Evolutionary conservation across 805 yeast species (phyloP).

Genomic region (Wickerhamomyces canadensis): DNA sequence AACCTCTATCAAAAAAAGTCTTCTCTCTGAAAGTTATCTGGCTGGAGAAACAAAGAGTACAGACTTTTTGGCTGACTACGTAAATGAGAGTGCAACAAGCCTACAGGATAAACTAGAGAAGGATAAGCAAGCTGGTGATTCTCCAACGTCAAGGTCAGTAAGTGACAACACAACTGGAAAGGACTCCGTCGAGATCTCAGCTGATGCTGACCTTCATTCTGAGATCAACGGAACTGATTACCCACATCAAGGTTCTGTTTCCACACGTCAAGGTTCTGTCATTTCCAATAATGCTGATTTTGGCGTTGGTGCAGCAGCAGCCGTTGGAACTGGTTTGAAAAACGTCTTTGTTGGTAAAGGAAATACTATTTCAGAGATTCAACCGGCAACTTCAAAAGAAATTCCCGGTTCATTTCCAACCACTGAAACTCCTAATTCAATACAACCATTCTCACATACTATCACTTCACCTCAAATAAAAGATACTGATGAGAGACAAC

Average conservation of each 20-base stretch:
- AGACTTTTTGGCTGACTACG: constrained; percentile 26
- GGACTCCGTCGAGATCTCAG: too few relatives aligned
- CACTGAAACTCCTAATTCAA: not conserved
- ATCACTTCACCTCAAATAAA: not conserved
- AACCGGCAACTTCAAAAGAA: not conserved
- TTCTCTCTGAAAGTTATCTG: constrained; percentile 2
- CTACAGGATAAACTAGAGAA: constrained; percentile 3
- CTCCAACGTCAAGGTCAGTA: constrained; percentile 1
- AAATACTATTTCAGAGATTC: not conserved
- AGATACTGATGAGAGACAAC: constrained; percentile 15
- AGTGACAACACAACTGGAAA: not conserved
- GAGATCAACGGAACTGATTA: too few relatives aligned
- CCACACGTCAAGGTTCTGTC: not conserved
- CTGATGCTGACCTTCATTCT: not conserved
- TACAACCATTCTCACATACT: too few relatives aligned
- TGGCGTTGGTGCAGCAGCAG: constrained; percentile 7
- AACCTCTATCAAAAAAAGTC: not conserved
- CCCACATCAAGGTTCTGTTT: too few relatives aligned
- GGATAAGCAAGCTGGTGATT: not conserved
- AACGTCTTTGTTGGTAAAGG: constrained; percentile 9
- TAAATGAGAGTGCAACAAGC: constrained; percentile 9
- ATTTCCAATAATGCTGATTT: constrained; percentile 2
- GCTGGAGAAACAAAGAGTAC: constrained; percentile 16
- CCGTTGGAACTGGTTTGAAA: constrained; percentile 5
- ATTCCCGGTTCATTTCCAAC: constrained; percentile 3